These are phyloP conservation scores for Neurospora sp. DNA, from an alignment of 495 filamentous ascomycete genomes.

Conservation along the genomic window DNA sequence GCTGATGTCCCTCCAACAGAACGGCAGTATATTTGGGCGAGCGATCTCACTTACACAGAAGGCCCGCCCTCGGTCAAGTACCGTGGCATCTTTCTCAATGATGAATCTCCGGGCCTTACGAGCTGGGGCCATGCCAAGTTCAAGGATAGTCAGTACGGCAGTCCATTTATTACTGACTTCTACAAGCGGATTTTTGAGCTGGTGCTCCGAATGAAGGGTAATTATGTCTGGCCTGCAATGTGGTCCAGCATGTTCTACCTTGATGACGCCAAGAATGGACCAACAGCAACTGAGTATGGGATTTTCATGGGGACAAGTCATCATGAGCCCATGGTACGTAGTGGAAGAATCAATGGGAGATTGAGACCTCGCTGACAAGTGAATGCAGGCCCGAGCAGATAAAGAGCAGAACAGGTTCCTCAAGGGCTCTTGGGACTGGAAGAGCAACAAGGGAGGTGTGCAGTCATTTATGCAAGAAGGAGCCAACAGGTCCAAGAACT, in stretches of 20 bases:
- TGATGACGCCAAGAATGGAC: constrained; percentile 49
- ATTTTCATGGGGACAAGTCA: constrained; percentile 56
- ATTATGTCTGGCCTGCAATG: constrained; percentile 60
- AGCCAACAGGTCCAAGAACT: constrained; percentile 41
- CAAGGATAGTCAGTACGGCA: constrained; percentile 27
- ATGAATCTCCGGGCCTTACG: constrained; percentile 53
- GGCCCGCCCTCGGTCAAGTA: constrained; percentile 52
- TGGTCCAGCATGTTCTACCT: constrained; percentile 56
- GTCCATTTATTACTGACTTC: constrained; percentile 47
- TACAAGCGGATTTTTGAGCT: constrained; percentile 57
- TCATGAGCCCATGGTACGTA: constrained; percentile 47
- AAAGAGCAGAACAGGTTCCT: constrained; percentile 48
- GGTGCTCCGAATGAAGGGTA: constrained; percentile 49
- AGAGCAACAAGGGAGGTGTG: constrained; percentile 44
- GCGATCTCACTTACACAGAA: constrained; percentile 32
- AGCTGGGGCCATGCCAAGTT: constrained; percentile 42
- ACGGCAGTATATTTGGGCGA: constrained; percentile 41
- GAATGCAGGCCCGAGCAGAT: constrained; percentile 34
- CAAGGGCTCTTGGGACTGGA: constrained; percentile 48
- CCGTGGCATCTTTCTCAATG: constrained; percentile 62
- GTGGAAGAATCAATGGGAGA: not conserved
- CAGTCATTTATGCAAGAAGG: constrained; percentile 46
- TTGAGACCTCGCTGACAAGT: not conserved
- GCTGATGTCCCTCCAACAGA: constrained; percentile 47
- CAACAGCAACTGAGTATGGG: constrained; percentile 51